Base-by-base conservation (phyloP, 2,329 filamentous ascomycete species). In the Reticulascus tulasneorum region DNA sequence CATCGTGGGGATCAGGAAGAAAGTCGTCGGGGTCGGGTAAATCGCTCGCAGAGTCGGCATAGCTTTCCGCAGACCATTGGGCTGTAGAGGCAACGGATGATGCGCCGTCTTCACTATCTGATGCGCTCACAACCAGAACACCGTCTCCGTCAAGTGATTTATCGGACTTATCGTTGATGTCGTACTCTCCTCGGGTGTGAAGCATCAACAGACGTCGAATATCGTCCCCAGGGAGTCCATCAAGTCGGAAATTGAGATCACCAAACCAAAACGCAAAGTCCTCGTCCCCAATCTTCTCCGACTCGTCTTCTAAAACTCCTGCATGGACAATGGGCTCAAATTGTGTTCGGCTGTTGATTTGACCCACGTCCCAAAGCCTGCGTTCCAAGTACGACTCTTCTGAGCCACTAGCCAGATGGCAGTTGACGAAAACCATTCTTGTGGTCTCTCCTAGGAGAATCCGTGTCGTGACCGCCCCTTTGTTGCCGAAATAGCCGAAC, bases 251-350 rank as follows among this genome's bases (percentile, higher is more conserved):
- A 57, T 98, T 98, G 26, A 98, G 71, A 58, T 98, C 93, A 7
- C 93, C 93, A 53, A 95, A 86, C 88, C 91, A 97, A 53, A 98
- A 96, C 0, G 82, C 80, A 62, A 96, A 89, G 54, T 98, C 93
- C 47, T 94, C 91, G 24, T 94, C 86, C 1, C 87, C 90, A 46
- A 98, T 82, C 23, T 69, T 76, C 33, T 85, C 79, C 1, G 72
- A 66, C 16, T 82, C 77, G n/a, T 82, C 79, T 23, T 80, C 71
- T 2, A 76, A 65, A 6, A 84, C 77, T 8, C 85, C 81, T 0
- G 74, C 67, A 39, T 83, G 75, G 24, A 69, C 68, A 7, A 94
- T 75, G 0, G 88, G 81, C 7, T 84, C 78, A 51, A 97, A 97
- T 44, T 79, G 82, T 2, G 87, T 84, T 31, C 89, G 81, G 33